phyloP scores from a whole-genome alignment of 257 asterid genomes.

The Primulina eburnea region DNA sequence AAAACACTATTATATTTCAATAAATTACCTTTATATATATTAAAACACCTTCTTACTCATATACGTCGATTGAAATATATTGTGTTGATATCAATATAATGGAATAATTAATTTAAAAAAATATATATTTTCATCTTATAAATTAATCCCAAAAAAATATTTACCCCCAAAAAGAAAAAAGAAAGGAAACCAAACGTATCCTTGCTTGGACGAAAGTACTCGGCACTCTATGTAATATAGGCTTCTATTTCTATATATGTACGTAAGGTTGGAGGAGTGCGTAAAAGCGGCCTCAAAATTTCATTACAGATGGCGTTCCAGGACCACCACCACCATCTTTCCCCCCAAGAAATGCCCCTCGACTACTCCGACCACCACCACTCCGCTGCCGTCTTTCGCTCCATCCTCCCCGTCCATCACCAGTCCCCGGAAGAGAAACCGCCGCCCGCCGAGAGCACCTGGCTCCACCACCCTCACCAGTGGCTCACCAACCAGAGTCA shows the following conservation, averaged over 20 bases:
- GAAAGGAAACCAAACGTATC: too few relatives aligned
- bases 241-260: neutral
- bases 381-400: neutral
- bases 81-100: too few relatives aligned
- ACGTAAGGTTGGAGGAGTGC: neutral
- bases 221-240: neutral
- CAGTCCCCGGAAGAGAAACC: neutral
- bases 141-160: too few relatives aligned
- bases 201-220: neutral
- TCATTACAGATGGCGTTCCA: neutral
- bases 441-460: neutral
- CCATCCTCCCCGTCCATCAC: neutral
- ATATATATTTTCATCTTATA: too few relatives aligned
- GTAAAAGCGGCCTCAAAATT: neutral
- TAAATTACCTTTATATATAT: too few relatives aligned
- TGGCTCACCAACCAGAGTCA: neutral
- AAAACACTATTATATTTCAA: too few relatives aligned
- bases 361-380: slow-evolving; percentile 1
- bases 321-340: neutral
- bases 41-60: too few relatives aligned
- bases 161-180: too few relatives aligned
- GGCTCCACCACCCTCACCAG: neutral
- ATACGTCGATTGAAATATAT: too few relatives aligned
- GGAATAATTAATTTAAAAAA: too few relatives aligned
- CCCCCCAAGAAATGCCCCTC: slow-evolving; percentile 2